Evolutionary conservation across 176 grass and related monocot species (phyloP).

Genomic region (Cenchrus purpureus): DNA sequence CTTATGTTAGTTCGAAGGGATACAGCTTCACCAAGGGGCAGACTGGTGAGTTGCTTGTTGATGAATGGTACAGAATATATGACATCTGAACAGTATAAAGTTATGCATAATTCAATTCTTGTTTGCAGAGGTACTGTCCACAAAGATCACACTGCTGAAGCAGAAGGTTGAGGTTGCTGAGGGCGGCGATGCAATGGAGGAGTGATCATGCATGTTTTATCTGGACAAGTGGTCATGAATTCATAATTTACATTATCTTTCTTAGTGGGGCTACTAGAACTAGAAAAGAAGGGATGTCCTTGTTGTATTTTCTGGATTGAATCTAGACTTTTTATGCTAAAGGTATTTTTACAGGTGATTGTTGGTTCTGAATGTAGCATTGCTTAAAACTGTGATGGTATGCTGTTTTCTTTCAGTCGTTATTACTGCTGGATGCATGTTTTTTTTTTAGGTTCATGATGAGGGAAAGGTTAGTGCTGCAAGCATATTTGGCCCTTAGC

Average conservation of each 20-base stretch:
- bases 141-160: slow-evolving; percentile 74
- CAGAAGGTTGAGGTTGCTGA: slow-evolving; percentile 51
- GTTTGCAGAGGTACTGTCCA: slow-evolving; percentile 75
- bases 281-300: slow-evolving; percentile 16
- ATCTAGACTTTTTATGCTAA: background rate
- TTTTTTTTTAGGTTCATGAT: background rate
- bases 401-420: background rate
- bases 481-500: background rate
- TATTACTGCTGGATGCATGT: background rate
- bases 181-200: slow-evolving; percentile 83
- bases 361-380: background rate
- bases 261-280: background rate
- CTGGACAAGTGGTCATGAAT: background rate
- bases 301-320: slow-evolving; percentile 33
- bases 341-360: background rate
- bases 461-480: background rate
- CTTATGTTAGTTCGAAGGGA: slow-evolving; percentile 82
- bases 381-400: background rate
- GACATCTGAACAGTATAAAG: background rate
- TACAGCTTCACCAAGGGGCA: slow-evolving; percentile 83
- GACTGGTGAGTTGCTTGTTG: slow-evolving; percentile 54
- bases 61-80: background rate
- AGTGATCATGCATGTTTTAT: slow-evolving; percentile 49
- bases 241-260: slow-evolving; percentile 13
- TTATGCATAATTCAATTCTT: background rate